Evolutionary conservation across 2,329 filamentous ascomycete species (phyloP).

Genomic region (Colletotrichum tropicicola): DNA sequence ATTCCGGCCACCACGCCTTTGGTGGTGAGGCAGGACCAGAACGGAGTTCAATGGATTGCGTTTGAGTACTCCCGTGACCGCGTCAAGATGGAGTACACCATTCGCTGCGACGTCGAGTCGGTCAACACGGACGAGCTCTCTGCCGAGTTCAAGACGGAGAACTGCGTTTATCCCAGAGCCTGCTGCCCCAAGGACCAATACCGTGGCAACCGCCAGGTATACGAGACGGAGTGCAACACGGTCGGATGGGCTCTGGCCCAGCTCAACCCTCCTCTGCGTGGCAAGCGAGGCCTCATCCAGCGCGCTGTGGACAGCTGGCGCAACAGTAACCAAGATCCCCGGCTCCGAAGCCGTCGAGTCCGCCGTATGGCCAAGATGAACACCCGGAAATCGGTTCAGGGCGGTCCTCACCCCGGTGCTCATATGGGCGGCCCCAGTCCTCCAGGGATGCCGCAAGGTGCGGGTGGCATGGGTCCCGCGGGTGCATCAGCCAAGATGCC

Average conservation of each 20-base stretch:
- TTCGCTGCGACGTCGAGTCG: constrained; percentile 96
- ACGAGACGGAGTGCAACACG: constrained; percentile 98
- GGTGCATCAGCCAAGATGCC: constrained; percentile 69
- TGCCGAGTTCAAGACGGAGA: constrained; percentile 94
- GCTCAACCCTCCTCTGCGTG: constrained; percentile 87
- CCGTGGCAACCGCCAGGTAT: constrained; percentile 92
- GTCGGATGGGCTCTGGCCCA: constrained; percentile 99
- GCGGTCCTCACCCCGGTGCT: constrained; percentile 62
- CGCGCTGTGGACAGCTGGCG: constrained; percentile 98
- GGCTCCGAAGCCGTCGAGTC: constrained; percentile 89
- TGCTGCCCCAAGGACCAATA: constrained; percentile 97
- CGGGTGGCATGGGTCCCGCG: constrained; percentile 69
- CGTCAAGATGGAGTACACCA: constrained; percentile 99
- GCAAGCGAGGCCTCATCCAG: constrained; percentile 95
- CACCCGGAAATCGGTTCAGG: constrained; percentile 78
- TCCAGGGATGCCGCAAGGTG: constrained; percentile 69
- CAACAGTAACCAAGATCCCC: constrained; percentile 97
- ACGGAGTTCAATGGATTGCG: constrained; percentile 98
- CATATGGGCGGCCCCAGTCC: constrained; percentile 76
- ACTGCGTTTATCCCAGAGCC: constrained; percentile 96
- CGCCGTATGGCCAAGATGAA: constrained; percentile 96
- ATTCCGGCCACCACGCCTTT: constrained; percentile 96
- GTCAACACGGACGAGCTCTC: constrained; percentile 88
- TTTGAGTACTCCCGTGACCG: constrained; percentile 97
- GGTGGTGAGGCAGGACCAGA: constrained; percentile 93